Conservation (phyloP, 768 basidiomycete species). For the Russula virescens region DNA sequence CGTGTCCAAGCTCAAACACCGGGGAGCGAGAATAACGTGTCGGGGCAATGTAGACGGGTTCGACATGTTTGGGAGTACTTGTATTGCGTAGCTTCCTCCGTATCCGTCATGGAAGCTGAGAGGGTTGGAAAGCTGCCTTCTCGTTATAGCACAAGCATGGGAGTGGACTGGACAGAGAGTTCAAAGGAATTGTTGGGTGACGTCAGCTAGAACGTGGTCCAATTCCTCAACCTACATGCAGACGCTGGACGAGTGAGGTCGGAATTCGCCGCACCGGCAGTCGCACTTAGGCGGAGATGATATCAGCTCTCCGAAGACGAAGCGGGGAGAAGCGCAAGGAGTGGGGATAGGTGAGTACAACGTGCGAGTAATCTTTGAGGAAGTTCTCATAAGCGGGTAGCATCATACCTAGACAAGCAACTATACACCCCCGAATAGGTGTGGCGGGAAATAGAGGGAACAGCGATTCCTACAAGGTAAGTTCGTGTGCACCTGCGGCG, state of each 20-base stretch:
- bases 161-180: not conserved
- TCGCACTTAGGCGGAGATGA: slow-evolving; percentile 21
- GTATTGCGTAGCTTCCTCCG: not conserved
- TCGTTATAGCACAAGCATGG: slow-evolving; percentile 4
- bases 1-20: not conserved
- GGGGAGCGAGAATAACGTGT: not conserved
- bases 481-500: slow-evolving; percentile 10
- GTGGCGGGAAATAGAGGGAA: slow-evolving; percentile 3
- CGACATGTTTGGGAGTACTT: not conserved
- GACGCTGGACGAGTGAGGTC: not conserved
- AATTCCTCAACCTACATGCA: slow-evolving; percentile 3
- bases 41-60: not conserved
- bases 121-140: not conserved
- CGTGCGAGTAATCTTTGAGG: slow-evolving; percentile 18
- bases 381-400: slow-evolving; percentile 13
- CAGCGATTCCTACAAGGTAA: slow-evolving; percentile 7
- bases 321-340: slow-evolving; percentile 3
- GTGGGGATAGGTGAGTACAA: slow-evolving; percentile 10
- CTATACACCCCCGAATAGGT: not conserved
- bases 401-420: slow-evolving; percentile 5
- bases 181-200: slow-evolving; percentile 7
- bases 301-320: slow-evolving; percentile 18
- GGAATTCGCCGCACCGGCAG: slow-evolving; percentile 12
- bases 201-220: slow-evolving; percentile 22
- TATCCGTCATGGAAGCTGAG: not conserved